Conservation (phyloP, 2,329 filamentous ascomycete genomes). For the Colletotrichum brevisporum region DNA sequence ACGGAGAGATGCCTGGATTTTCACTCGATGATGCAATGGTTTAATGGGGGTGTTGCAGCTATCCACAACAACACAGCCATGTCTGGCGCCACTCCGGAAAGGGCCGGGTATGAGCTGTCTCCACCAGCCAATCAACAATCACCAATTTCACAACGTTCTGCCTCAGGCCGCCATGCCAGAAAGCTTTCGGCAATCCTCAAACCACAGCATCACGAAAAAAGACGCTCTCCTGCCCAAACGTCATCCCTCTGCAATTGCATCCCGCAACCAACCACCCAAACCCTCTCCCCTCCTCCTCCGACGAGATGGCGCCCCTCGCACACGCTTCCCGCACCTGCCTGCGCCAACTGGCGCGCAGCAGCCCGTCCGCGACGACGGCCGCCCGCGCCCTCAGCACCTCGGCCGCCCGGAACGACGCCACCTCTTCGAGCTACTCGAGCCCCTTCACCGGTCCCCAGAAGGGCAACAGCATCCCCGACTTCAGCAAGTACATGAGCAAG, state of each 20-base stretch:
- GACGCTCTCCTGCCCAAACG: conserved; percentile 41
- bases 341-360: conserved; percentile 66
- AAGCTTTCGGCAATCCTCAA: conserved; percentile 48
- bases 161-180: conserved; percentile 39
- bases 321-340: conserved; percentile 78
- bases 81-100: conserved; percentile 40
- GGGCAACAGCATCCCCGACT: conserved; percentile 85
- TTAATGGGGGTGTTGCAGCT: conserved; percentile 32
- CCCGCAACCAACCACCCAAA: conserved; percentile 28
- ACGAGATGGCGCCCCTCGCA: conserved; percentile 77
- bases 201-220: conserved; percentile 44
- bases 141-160: conserved; percentile 61
- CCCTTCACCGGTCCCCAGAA: conserved; percentile 75
- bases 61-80: conserved; percentile 18
- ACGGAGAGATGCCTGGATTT: not conserved
- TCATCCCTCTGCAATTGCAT: conserved; percentile 43
- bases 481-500: conserved; percentile 87
- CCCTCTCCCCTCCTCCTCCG: conserved; percentile 38
- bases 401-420: conserved; percentile 61
- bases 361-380: conserved; percentile 53
- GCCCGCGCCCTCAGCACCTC: conserved; percentile 71
- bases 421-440: conserved; percentile 67
- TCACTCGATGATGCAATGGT: not conserved
- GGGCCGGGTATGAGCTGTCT: conserved; percentile 38
- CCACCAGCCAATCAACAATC: conserved; percentile 59